These are phyloP conservation scores for Pseudogymnoascus destructans DNA, from an alignment of 2,329 filamentous ascomycete species.

Conservation along the genomic window DNA sequence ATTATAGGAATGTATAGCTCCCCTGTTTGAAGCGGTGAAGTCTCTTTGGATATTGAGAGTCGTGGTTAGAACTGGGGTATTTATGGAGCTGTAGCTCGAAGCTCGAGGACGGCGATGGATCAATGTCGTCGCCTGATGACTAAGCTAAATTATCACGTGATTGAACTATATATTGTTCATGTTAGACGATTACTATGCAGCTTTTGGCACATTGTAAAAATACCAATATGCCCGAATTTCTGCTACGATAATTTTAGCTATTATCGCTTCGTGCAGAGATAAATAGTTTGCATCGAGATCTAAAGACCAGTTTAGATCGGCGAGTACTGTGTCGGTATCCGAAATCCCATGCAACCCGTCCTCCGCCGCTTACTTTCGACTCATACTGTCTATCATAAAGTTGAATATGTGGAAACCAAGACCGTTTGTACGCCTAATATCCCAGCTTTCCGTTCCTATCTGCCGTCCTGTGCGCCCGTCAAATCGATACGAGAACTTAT, in stretches of 20 bases:
- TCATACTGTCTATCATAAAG: conserved; percentile 4
- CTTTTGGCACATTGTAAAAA: background rate
- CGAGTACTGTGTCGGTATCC: background rate
- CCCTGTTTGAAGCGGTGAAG: background rate
- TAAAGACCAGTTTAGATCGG: background rate
- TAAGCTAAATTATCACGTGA: background rate
- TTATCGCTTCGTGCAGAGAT: background rate
- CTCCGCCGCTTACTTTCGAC: background rate
- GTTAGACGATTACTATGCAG: background rate
- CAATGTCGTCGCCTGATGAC: conserved; percentile 5
- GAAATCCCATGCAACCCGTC: background rate
- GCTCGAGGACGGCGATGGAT: conserved; percentile 2
- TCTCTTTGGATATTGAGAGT: background rate
- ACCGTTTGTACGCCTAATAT: background rate
- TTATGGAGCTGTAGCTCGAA: background rate
- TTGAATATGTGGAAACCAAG: background rate
- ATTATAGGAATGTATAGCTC: background rate
- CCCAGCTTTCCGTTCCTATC: background rate
- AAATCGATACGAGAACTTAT: conserved; percentile 12
- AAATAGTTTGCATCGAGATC: background rate
- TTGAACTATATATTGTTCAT: background rate
- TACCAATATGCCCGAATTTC: background rate
- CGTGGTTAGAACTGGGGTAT: conserved; percentile 1
- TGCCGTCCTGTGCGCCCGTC: background rate
- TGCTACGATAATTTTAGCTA: background rate